Evolutionary conservation across 441 rosid genomes (phyloP).

Genomic region (Croton laevigatus): DNA sequence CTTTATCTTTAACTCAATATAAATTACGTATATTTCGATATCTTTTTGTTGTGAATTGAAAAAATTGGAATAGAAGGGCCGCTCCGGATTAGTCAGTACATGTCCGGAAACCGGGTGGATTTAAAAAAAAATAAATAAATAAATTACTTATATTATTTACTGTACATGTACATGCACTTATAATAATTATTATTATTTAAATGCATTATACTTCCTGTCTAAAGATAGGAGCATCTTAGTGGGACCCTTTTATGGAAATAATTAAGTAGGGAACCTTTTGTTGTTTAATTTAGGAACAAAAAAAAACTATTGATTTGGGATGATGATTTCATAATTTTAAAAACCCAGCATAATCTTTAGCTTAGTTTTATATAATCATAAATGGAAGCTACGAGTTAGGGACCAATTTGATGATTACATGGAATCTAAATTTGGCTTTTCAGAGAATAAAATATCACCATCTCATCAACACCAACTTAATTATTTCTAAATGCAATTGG

Average conservation of each 20-base stretch:
- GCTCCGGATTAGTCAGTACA: no score
- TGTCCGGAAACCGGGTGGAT: no score
- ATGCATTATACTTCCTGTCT: conserved; percentile 4
- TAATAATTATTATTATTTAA: background rate
- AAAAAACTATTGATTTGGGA: background rate
- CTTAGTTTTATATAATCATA: background rate
- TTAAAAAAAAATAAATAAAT: no score
- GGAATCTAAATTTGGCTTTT: conserved; percentile 12
- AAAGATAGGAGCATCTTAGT: conserved; percentile 22
- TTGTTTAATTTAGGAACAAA: background rate
- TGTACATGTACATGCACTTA: background rate
- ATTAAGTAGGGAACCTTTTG: conserved; percentile 24
- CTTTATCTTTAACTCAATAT: background rate
- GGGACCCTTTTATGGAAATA: conserved; percentile 28
- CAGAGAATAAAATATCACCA: conserved; percentile 14
- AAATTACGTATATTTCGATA: no score
- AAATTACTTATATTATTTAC: no score
- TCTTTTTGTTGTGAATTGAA: no score
- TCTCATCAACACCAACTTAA: background rate
- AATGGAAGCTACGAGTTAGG: background rate
- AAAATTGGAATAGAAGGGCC: no score
- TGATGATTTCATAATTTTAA: background rate
- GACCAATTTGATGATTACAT: conserved; percentile 20
- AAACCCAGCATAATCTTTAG: background rate
- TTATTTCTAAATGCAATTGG: conserved; percentile 6